Percentiles rank a stretch among this genome's conserved stretches.
Conservation (phyloP, 2,329 filamentous ascomycete genomes). For the Atkinsonella hypoxylon region DNA sequence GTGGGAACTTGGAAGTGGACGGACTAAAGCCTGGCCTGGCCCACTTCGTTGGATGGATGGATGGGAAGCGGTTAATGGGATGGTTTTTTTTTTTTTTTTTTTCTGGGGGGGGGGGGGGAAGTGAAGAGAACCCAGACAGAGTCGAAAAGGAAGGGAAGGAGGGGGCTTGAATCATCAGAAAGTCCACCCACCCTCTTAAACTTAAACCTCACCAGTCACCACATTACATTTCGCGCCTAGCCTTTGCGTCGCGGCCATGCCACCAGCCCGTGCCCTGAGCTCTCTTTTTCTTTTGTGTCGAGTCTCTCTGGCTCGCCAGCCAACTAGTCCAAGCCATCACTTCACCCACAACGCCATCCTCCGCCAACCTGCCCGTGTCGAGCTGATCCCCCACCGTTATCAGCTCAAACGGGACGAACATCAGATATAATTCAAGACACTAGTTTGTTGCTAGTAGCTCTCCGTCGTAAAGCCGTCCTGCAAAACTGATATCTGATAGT, state of each 20-base stretch:
- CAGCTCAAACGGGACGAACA: background rate
- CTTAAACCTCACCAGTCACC: background rate
- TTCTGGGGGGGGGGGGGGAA: background rate
- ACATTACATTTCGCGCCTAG: background rate
- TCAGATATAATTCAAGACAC: background rate
- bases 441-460: background rate
- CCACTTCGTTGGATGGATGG: slow-evolving; percentile 1
- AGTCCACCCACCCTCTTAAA: background rate
- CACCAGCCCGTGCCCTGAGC: background rate
- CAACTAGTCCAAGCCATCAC: background rate
- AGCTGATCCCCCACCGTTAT: background rate
- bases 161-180: background rate
- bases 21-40: background rate
- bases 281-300: background rate
- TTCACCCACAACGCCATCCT: background rate
- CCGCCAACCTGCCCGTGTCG: background rate
- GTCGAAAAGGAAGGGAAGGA: too few relatives aligned
- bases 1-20: slow-evolving; percentile 1
- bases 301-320: background rate
- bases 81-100: too few relatives aligned
- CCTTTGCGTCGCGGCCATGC: background rate
- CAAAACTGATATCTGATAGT: background rate
- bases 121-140: background rate
- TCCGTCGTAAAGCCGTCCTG: background rate
- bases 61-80: too few relatives aligned